Evolutionary conservation across 129 eudicot genomes (phyloP).

Genomic region (Centaurea solstitialis): DNA sequence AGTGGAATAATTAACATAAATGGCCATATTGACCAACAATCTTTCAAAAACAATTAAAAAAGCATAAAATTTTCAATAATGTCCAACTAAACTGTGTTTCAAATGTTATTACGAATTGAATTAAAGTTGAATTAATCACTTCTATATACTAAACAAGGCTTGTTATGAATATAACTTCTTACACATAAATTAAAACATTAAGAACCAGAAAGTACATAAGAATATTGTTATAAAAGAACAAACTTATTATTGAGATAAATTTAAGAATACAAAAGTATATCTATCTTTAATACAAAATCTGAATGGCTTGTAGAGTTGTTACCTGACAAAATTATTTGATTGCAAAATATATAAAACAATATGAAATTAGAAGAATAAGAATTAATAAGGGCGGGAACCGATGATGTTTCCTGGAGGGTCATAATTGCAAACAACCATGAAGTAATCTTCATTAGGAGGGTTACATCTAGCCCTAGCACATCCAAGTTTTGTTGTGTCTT

Average conservation of each 20-base stretch:
- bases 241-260: background rate
- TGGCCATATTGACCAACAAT: too few relatives aligned
- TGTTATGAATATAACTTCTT: background rate
- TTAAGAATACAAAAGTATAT: background rate
- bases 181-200: too few relatives aligned
- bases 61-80: too few relatives aligned
- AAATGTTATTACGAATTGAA: background rate
- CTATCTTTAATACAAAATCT: background rate
- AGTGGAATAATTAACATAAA: too few relatives aligned
- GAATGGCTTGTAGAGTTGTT: background rate
- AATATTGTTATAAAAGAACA: background rate
- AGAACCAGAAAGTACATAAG: background rate
- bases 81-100: too few relatives aligned
- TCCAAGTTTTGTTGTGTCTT: conserved; percentile 28
- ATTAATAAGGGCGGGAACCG: conserved; percentile 41
- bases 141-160: background rate
- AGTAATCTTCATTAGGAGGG: conserved; percentile 27
- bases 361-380: background rate
- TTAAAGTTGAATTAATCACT: background rate
- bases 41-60: too few relatives aligned
- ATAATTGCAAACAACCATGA: conserved; percentile 40
- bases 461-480: conserved; percentile 50
- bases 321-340: background rate
- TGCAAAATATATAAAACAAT: background rate
- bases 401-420: conserved; percentile 54